Evolutionary conservation across 2,329 filamentous ascomycete species (phyloP), one percentile per base, ranked within the genome.

Genomic region (Trichoderma sp.): DNA sequence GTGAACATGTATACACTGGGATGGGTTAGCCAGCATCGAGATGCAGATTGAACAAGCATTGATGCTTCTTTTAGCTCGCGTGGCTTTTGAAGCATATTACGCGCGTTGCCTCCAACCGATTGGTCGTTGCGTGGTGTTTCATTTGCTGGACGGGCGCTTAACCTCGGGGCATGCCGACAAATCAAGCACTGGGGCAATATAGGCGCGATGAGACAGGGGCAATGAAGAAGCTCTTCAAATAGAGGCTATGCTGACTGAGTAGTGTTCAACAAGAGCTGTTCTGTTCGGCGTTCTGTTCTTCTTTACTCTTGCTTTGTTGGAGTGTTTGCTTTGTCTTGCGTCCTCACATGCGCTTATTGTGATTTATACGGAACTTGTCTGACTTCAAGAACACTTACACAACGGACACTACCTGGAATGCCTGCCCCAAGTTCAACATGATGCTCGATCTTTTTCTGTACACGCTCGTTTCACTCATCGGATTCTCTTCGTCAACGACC

Each of bases 71-170:
- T 54, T 17, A n/a, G 15, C 7, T 5, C 12, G 39, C 47, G 50
- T 21, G 15, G 28, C 26, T 10, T 55, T 43, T 14, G 43, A 34
- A 4, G 7, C 30, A 2, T 3, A 60, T 50, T 50, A 41, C 5
- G 44, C 57, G 60, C 41, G 9, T 21, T 21, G 19, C 14, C 21
- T 9, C n/a, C 39, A 24, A 14, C 34, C 47, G 60, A 63, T 63
- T 63, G 60, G 60, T 3, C 43, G 50, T 39, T 47, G 60, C n/a
- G 41, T 12, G n/a, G 50, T 47, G 60, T 63, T 63, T 63, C 50
- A 44, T 54, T 50, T n/a, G 19, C 45, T 52, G 41, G 26, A 15
- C 50, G 50, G 34, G 60, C 60, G 60, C 60, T 63, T 63, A 63
- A 14, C 17, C 19, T 41, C n/a, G 21, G n/a, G 19, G 39, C 19